Base-by-base conservation (phyloP, 2,329 filamentous ascomycete species). In the Cryoendolithus antarcticus region DNA sequence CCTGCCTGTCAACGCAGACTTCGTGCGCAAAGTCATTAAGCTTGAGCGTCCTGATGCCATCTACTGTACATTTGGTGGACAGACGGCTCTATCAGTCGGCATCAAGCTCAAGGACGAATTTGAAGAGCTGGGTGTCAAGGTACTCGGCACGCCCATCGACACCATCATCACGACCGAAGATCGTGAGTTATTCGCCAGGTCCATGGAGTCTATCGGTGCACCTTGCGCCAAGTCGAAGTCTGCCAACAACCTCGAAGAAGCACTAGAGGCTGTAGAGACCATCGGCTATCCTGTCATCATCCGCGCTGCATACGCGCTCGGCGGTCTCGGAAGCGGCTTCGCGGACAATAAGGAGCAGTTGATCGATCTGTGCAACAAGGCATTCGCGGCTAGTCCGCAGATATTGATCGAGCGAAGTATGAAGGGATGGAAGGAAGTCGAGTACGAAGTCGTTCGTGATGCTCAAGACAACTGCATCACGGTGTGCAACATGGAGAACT, bases 401-500 rank as follows among this genome's bases (percentile, higher is more conserved):
- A 95, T 98, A 55, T 66, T 98, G 59, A 88, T 98, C 43, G 91
- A 98, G 71, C 96, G 96, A 68, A 94, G 86, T 38, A 77, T 98
- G 52, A 96, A 95, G 72, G 91, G 91, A 62, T 98, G 91, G 91
- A 98, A 98, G 67, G 91, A 98, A 65, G 82, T 95, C 37, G 91
- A 98, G 64, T 98, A 96, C 58, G 91, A 96, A 65, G 91, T 96
- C 42, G 91, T 96, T 46, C 84, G 91, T 54, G 91, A 98, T 63
- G 89, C 86, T 39, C 80, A 84, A 62, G 93, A 96, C 74, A 98
- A 98, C 75, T 96, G 91, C 62, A 96, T 96, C 57, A 96, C 89
- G 3, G 89, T 96, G 52, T 96, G 89, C 73, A 96, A 93, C 69
- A 93, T 93, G 85, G 86, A 93, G 65, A 96, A 96, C 73, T 96